A percentile compares a stretch with the other conserved stretches of the same genome.
Evolutionary conservation across 2,329 filamentous ascomycete genomes (phyloP).

Genomic region (Fonsecaea multimorphosa): DNA sequence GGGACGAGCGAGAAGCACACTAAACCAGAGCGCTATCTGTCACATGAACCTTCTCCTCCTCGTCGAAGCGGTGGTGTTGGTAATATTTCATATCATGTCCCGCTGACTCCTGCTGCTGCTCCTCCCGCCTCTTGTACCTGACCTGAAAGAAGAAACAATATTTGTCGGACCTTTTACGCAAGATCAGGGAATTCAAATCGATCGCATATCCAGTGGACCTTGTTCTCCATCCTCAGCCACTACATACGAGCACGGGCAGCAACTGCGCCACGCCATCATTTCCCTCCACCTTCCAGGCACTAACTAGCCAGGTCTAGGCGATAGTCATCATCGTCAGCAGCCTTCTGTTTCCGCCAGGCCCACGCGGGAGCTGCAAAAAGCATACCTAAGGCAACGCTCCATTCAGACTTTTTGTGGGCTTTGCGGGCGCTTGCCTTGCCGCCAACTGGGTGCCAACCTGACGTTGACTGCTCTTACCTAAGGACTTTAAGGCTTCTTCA

Average conservation of each 20-base stretch:
- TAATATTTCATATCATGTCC: background rate
- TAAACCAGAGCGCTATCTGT: constrained; percentile 3
- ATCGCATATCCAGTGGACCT: constrained; percentile 15
- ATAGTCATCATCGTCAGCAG: constrained; percentile 19
- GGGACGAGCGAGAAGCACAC: background rate
- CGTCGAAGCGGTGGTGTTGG: background rate
- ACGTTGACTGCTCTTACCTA: constrained; percentile 25
- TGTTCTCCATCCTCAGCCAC: constrained; percentile 20
- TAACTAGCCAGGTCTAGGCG: constrained; percentile 5
- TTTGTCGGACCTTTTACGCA: too few species aligned
- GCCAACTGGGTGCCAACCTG: constrained; percentile 26
- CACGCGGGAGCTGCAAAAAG: constrained; percentile 9
- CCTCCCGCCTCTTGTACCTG: constrained; percentile 1
- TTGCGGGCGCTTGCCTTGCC: constrained; percentile 10
- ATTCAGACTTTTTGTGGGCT: constrained; percentile 9
- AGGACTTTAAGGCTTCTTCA: constrained; percentile 23
- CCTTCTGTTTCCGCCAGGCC: constrained; percentile 18
- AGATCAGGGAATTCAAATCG: background rate
- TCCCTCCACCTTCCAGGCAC: background rate
- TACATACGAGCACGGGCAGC: background rate
- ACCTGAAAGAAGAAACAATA: background rate
- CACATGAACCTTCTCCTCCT: constrained; percentile 18
- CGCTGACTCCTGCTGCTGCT: background rate
- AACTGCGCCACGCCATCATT: constrained; percentile 30
- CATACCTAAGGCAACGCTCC: constrained; percentile 8